A percentile compares a stretch with the other conserved stretches of the same genome.
phyloP scores from a whole-genome alignment of 1,139 yeast genomes.

The Casaregolazyma lundiana region DNA sequence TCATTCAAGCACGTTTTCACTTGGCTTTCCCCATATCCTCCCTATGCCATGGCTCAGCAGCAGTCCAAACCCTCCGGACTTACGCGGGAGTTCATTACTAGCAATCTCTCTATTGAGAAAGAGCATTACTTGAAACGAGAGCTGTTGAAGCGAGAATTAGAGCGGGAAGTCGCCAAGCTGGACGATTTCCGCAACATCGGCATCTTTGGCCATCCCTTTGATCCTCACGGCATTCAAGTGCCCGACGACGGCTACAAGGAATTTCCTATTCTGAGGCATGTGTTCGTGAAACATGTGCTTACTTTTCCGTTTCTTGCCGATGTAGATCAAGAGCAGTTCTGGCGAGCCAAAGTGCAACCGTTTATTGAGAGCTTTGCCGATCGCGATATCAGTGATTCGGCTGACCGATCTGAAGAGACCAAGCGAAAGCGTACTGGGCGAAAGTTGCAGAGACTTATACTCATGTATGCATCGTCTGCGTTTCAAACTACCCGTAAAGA shows the following conservation, averaged over 20 bases:
- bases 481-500: conserved; percentile 58
- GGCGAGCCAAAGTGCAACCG: conserved; percentile 75
- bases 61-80: background rate
- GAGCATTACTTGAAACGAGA: conserved; percentile 86
- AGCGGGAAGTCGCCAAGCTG: conserved; percentile 55
- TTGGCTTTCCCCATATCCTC: background rate
- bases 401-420: conserved; percentile 67
- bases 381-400: conserved; percentile 63
- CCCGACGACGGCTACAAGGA: conserved; percentile 26
- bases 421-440: conserved; percentile 63
- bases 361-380: conserved; percentile 73
- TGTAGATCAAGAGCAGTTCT: conserved; percentile 54
- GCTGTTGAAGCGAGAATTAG: conserved; percentile 57
- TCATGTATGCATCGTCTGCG: conserved; percentile 71
- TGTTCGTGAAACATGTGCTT: conserved; percentile 55
- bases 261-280: conserved; percentile 65
- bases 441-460: conserved; percentile 56
- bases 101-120: conserved; percentile 40
- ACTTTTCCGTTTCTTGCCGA: conserved; percentile 70
- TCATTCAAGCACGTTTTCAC: background rate
- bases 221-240: conserved; percentile 3
- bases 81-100: background rate
- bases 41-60: background rate
- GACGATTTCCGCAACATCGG: conserved; percentile 58
- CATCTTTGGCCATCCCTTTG: conserved; percentile 71